Percentiles rank a stretch among this genome's conserved stretches.
These are phyloP conservation scores for Suhomyces faveliae DNA, from an alignment of 805 yeast genomes.

Conservation along the genomic window DNA sequence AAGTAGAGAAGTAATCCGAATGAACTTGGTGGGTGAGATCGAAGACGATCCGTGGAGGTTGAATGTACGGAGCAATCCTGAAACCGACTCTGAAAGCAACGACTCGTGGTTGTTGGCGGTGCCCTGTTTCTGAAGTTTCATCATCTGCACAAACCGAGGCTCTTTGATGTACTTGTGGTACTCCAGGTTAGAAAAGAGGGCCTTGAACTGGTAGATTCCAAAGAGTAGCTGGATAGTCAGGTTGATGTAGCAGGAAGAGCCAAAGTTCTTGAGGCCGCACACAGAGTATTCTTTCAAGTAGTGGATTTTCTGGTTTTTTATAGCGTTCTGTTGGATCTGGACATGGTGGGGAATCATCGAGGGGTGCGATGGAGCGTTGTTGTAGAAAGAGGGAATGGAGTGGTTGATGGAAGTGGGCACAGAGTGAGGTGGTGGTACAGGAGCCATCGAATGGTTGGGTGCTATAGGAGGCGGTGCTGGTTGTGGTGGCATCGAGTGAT, in stretches of 20 bases:
- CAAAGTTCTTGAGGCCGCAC: slow-evolving; percentile 65
- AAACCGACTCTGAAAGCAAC: slow-evolving; percentile 49
- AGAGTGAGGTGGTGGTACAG: too few relatives aligned
- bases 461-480: not conserved
- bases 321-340: slow-evolving; percentile 19
- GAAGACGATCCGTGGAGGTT: slow-evolving; percentile 56
- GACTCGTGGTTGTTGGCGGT: slow-evolving; percentile 1
- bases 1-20: slow-evolving; percentile 48
- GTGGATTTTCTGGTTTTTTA: slow-evolving; percentile 13
- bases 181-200: slow-evolving; percentile 46
- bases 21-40: slow-evolving; percentile 64
- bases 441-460: too few relatives aligned
- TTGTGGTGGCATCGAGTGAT: too few relatives aligned
- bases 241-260: slow-evolving; percentile 76
- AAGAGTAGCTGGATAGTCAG: slow-evolving; percentile 70
- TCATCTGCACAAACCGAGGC: slow-evolving; percentile 26
- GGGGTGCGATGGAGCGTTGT: not conserved
- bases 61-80: slow-evolving; percentile 57
- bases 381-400: too few relatives aligned
- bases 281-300: slow-evolving; percentile 44
- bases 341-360: slow-evolving; percentile 28
- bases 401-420: too few relatives aligned
- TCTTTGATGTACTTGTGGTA: slow-evolving; percentile 44
- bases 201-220: slow-evolving; percentile 50
- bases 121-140: slow-evolving; percentile 15